These are phyloP conservation scores for Scolecobasidium constrictum DNA, from an alignment of 2,329 filamentous ascomycete species.

Conservation along the genomic window DNA sequence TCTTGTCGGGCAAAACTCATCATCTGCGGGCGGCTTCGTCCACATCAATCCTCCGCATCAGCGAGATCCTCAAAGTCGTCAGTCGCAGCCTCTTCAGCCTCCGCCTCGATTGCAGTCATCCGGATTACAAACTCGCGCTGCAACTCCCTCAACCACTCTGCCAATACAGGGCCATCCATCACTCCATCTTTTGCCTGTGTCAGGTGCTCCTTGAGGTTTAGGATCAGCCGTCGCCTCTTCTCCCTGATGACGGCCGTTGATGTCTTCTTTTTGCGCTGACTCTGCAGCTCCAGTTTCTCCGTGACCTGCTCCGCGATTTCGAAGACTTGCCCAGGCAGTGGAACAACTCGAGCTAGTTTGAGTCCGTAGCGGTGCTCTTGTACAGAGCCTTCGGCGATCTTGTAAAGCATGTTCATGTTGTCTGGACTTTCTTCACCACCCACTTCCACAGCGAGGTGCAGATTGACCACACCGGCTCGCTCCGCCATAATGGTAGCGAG, in stretches of 20 bases:
- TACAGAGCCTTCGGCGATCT: slow-evolving; percentile 60
- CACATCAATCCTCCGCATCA: neutral
- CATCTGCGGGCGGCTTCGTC: too few species aligned
- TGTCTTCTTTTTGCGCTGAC: slow-evolving; percentile 46
- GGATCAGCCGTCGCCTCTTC: slow-evolving; percentile 59
- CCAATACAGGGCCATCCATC: slow-evolving; percentile 54
- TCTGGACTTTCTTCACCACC: slow-evolving; percentile 19
- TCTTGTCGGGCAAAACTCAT: too few species aligned
- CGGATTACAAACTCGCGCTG: slow-evolving; percentile 64
- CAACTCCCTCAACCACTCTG: slow-evolving; percentile 52
- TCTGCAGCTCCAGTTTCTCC: slow-evolving; percentile 45
- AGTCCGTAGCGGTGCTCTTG: slow-evolving; percentile 72
- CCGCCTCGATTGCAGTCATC: slow-evolving; percentile 55
- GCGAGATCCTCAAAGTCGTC: neutral
- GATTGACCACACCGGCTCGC: slow-evolving; percentile 66
- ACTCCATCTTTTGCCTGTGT: slow-evolving; percentile 53
- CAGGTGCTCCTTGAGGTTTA: slow-evolving; percentile 63
- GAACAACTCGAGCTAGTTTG: slow-evolving; percentile 63
- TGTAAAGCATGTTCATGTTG: slow-evolving; percentile 79
- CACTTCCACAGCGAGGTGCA: slow-evolving; percentile 68
- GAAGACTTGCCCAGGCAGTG: slow-evolving; percentile 58
- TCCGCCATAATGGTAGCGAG: slow-evolving; percentile 66
- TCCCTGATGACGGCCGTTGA: slow-evolving; percentile 48
- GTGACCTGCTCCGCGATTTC: slow-evolving; percentile 58
- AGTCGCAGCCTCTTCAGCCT: slow-evolving; percentile 9